phyloP scores from a whole-genome alignment of 2,329 filamentous ascomycete species.

The Graphilbum sp. region DNA sequence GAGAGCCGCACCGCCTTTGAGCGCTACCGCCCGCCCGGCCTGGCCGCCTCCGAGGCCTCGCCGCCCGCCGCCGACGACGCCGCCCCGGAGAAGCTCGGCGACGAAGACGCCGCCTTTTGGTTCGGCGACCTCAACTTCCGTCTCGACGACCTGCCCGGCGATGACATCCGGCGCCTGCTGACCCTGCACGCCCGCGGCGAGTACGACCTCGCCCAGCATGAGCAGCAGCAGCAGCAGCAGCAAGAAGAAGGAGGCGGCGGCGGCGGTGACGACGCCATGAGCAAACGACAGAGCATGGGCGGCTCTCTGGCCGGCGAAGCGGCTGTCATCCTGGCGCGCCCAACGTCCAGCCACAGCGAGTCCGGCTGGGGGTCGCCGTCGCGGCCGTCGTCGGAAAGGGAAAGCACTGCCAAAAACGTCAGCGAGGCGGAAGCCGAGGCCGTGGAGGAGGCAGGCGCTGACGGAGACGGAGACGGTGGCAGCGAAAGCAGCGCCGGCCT shows the following conservation, averaged over 20 bases:
- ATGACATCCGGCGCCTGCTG: constrained; percentile 74
- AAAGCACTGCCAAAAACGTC: too few species aligned
- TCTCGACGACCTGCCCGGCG: constrained; percentile 71
- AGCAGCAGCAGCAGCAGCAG: constrained; percentile 7
- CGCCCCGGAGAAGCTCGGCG: constrained; percentile 52
- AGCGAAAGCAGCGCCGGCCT: too few species aligned
- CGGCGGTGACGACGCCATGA: too few species aligned
- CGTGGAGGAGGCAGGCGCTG: too few species aligned
- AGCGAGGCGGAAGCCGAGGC: too few species aligned
- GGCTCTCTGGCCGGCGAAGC: constrained; percentile 28
- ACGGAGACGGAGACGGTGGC: too few species aligned
- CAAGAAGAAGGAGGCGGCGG: constrained; percentile 7
- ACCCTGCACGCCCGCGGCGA: constrained; percentile 69
- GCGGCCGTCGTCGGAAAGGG: too few species aligned
- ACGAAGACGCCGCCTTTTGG: constrained; percentile 92
- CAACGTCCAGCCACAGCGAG: constrained; percentile 27
- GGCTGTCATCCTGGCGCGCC: constrained; percentile 28
- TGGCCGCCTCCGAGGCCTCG: constrained; percentile 32
- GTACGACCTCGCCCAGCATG: constrained; percentile 40
- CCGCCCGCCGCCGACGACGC: constrained; percentile 17
- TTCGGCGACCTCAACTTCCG: constrained; percentile 94
- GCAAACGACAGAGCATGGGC: too few species aligned
- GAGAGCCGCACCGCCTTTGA: constrained; percentile 60
- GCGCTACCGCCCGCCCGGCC: constrained; percentile 46
- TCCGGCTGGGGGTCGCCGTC: background rate